A percentile compares a stretch with the other conserved stretches of the same genome.
Evolutionary conservation across 108 stramenopile genomes (phyloP).

Genomic region (Aurantiochytrium sp.): DNA sequence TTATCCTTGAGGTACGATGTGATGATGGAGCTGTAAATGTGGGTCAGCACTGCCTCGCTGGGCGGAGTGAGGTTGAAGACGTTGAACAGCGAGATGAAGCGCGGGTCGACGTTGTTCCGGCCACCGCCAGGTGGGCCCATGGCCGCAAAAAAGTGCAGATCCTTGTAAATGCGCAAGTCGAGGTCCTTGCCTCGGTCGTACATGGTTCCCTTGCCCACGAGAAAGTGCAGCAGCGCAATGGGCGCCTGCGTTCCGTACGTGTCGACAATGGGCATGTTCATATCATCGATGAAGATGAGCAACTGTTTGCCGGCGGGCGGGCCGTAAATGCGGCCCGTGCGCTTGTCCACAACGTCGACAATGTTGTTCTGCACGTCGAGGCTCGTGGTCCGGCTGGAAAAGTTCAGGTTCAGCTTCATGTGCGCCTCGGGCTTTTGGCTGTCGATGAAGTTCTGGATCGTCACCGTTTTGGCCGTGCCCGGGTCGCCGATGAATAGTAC

Average conservation of each 20-base stretch:
- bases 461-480: conserved; percentile 68
- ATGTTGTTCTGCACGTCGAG: conserved; percentile 63
- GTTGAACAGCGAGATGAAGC: conserved; percentile 63
- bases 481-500: conserved; percentile 65
- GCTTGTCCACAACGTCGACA: conserved; percentile 66
- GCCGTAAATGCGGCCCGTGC: conserved; percentile 60
- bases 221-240: conserved; percentile 60
- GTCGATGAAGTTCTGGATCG: conserved; percentile 59
- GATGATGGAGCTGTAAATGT: conserved; percentile 60
- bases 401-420: conserved; percentile 50
- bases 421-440: conserved; percentile 37
- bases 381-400: conserved; percentile 55
- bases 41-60: conserved; percentile 45
- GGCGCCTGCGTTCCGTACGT: conserved; percentile 70
- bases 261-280: conserved; percentile 68
- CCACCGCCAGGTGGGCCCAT: conserved; percentile 73
- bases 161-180: conserved; percentile 57
- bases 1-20: conserved; percentile 22
- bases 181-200: conserved; percentile 68
- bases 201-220: conserved; percentile 55
- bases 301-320: conserved; percentile 61
- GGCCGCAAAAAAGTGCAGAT: conserved; percentile 63
- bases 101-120: conserved; percentile 64
- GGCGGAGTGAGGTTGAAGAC: conserved; percentile 67
- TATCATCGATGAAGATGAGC: conserved; percentile 65